Evolutionary conservation across 352 stramenopile genomes (phyloP).

Genomic region (Phytophthora capsici): DNA sequence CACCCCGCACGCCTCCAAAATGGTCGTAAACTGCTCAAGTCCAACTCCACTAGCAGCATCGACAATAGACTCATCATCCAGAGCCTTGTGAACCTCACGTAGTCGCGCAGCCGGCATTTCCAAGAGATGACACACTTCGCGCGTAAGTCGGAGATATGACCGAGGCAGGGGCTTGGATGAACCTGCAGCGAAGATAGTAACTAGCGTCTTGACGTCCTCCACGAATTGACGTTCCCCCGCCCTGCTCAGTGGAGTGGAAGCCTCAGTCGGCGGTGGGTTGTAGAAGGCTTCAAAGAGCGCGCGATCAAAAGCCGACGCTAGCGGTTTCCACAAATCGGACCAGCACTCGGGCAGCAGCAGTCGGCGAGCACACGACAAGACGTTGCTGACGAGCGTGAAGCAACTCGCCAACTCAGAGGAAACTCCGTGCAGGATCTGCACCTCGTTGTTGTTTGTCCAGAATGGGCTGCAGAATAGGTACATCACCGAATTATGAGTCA

Average conservation of each 20-base stretch:
- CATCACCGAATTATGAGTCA: conserved; percentile 11
- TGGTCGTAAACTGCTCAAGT: conserved; percentile 72
- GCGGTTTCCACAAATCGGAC: conserved; percentile 38
- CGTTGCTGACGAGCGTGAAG: conserved; percentile 35
- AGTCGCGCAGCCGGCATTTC: conserved; percentile 48
- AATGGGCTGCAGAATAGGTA: conserved; percentile 30
- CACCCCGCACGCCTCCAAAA: conserved; percentile 71
- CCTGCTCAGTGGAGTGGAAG: conserved; percentile 24
- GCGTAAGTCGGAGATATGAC: conserved; percentile 55
- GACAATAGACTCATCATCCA: conserved; percentile 38
- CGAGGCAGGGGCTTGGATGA: conserved; percentile 36
- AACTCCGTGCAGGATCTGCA: conserved; percentile 23
- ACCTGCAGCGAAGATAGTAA: conserved; percentile 41
- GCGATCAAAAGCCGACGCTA: conserved; percentile 46
- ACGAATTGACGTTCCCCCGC: conserved; percentile 46
- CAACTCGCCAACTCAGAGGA: conserved; percentile 45
- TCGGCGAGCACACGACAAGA: conserved; percentile 34
- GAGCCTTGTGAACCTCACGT: conserved; percentile 49
- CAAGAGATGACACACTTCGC: conserved; percentile 53
- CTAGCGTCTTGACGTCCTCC: conserved; percentile 44
- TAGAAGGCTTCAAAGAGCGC: conserved; percentile 46
- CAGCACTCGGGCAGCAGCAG: conserved; percentile 36
- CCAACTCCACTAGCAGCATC: conserved; percentile 3
- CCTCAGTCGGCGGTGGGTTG: conserved; percentile 10
- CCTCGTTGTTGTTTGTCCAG: conserved; percentile 28